Conservation (phyloP, 768 basidiomycete genomes). For the Boletus vinaceobasis region DNA sequence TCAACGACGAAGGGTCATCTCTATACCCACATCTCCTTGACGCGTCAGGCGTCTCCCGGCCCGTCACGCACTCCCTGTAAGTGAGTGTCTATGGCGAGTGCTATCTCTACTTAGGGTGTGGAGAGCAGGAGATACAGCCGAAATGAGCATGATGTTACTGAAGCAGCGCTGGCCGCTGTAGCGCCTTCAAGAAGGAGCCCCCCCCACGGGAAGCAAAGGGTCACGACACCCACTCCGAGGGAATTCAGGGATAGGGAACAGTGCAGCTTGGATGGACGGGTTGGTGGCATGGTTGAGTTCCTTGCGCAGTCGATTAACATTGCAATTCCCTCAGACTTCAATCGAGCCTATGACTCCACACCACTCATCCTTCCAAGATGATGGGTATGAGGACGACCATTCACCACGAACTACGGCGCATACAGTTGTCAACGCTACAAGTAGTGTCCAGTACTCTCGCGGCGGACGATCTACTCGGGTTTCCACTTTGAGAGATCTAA, state of each 20-base stretch:
- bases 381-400: slow-evolving; percentile 18
- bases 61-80: slow-evolving; percentile 43
- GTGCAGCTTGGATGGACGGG: slow-evolving; percentile 41
- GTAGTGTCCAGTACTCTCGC: slow-evolving; percentile 26
- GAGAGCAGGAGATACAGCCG: slow-evolving; percentile 22
- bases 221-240: slow-evolving; percentile 48
- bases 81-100: slow-evolving; percentile 37
- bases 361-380: slow-evolving; percentile 24
- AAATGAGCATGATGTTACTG: slow-evolving; percentile 40
- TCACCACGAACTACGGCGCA: slow-evolving; percentile 25
- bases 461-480: slow-evolving; percentile 34
- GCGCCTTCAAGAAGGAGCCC: slow-evolving; percentile 54
- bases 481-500: slow-evolving; percentile 48
- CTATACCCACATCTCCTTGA: slow-evolving; percentile 47
- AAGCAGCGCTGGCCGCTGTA: slow-evolving; percentile 59
- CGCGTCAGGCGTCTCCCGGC: slow-evolving; percentile 37
- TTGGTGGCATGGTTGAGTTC: slow-evolving; percentile 21
- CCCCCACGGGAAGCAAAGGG: slow-evolving; percentile 41
- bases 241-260: slow-evolving; percentile 44
- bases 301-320: not conserved
- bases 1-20: slow-evolving; percentile 43
- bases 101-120: slow-evolving; percentile 27
- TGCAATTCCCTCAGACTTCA: slow-evolving; percentile 22
- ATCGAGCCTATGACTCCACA: slow-evolving; percentile 42
- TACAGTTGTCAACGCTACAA: slow-evolving; percentile 19